A percentile compares a stretch with the other conserved stretches of the same genome.
Evolutionary conservation across 139 green algal genomes (phyloP).

Genomic region (Coelastrella sp.): DNA sequence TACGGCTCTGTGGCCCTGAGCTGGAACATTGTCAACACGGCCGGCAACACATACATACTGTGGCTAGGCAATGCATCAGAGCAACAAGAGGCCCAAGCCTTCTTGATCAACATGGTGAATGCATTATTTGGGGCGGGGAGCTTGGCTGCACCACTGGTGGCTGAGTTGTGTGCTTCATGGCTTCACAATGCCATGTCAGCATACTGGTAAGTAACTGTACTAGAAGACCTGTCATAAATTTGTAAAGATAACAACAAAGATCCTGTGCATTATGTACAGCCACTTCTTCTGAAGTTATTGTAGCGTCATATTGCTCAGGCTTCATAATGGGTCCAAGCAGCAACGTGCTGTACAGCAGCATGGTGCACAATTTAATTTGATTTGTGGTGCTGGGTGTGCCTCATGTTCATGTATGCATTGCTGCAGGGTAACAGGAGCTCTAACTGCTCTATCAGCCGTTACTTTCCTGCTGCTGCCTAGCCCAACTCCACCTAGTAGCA

Average conservation of each 20-base stretch:
- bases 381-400: too few species aligned
- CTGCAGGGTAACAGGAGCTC: constrained; percentile 18
- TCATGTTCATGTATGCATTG: too few species aligned
- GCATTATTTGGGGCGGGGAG: constrained; percentile 39
- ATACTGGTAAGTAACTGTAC: background rate
- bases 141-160: constrained; percentile 36
- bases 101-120: constrained; percentile 49
- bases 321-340: too few species aligned
- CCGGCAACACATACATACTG: constrained; percentile 46
- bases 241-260: too few species aligned
- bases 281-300: too few species aligned
- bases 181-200: background rate
- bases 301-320: too few species aligned
- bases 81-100: background rate
- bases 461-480: constrained; percentile 41
- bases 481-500: constrained; percentile 11
- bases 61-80: constrained; percentile 25
- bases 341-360: too few species aligned
- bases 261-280: too few species aligned
- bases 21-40: constrained; percentile 50
- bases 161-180: constrained; percentile 8
- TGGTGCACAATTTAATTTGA: too few species aligned
- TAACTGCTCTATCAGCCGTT: constrained; percentile 27
- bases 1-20: constrained; percentile 15
- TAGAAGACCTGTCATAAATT: too few species aligned